Evolutionary conservation across 148 eudicot genomes (phyloP).

Genomic region (Rhododendron mucronatum): DNA sequence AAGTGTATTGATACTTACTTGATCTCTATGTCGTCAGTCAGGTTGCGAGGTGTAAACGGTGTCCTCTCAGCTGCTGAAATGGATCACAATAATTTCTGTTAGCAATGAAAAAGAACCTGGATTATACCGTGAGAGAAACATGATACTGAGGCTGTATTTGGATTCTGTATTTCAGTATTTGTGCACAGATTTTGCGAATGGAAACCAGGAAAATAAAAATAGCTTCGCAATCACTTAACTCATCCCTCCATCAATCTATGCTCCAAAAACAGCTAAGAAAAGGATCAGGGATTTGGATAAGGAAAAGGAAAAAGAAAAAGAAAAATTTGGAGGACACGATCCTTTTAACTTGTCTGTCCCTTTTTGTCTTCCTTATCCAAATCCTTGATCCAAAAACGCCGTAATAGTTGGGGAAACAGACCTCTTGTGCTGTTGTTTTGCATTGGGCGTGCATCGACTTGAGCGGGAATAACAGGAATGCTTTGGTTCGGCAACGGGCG

Average conservation of each 20-base stretch:
- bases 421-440: conserved; percentile 31
- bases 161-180: not conserved
- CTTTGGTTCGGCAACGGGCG: conserved; percentile 6
- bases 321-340: not conserved
- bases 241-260: not conserved
- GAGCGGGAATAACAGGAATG: not conserved
- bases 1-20: conserved; percentile 28
- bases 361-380: not conserved
- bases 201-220: not conserved
- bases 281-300: not conserved
- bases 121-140: not conserved
- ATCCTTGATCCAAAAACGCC: not conserved
- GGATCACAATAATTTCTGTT: not conserved
- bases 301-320: not conserved
- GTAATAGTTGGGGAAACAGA: conserved; percentile 2
- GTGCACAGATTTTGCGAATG: not conserved
- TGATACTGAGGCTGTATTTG: not conserved
- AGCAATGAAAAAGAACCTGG: not conserved
- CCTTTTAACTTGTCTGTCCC: not conserved
- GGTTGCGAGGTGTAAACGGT: conserved; percentile 7
- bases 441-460: not conserved
- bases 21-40: conserved; percentile 28
- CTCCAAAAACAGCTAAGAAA: not conserved
- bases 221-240: not conserved
- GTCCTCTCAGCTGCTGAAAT: conserved; percentile 29